These are phyloP conservation scores for Acer yangbiense DNA, from an alignment of 345 rosid species.

Conservation along the genomic window DNA sequence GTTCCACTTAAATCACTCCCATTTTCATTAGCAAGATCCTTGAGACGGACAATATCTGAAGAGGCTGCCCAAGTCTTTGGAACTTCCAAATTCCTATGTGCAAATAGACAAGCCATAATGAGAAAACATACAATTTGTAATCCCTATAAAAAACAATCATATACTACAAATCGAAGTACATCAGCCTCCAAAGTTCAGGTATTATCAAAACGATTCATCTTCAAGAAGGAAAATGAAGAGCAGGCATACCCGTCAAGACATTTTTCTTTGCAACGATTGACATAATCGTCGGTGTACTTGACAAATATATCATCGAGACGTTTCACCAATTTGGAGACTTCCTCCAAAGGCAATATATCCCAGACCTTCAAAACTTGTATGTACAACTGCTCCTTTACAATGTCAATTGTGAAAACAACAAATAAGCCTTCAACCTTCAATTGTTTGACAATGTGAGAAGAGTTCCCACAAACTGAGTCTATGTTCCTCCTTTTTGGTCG, in stretches of 20 bases:
- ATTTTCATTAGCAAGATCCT: neutral
- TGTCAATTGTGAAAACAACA: conserved; percentile 42
- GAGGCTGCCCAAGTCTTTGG: conserved; percentile 17
- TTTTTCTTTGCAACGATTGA: conserved; percentile 45
- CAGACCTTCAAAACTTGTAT: conserved; percentile 51
- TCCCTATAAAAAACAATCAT: neutral
- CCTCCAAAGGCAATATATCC: conserved; percentile 48
- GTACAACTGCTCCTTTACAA: conserved; percentile 31
- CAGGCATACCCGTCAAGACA: conserved; percentile 46
- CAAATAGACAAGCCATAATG: neutral
- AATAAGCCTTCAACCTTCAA: conserved; percentile 41
- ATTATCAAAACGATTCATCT: neutral
- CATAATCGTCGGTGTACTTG: conserved; percentile 37
- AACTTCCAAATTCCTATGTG: conserved; percentile 31
- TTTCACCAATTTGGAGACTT: conserved; percentile 37
- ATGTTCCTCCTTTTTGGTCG: conserved; percentile 42
- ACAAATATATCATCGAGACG: conserved; percentile 42
- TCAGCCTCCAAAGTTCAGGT: neutral
- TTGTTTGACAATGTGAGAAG: conserved; percentile 40
- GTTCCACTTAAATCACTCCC: conserved; percentile 5
- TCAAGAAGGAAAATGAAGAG: neutral
- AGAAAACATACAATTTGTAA: neutral
- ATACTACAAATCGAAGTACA: neutral
- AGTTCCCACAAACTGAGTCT: conserved; percentile 33
- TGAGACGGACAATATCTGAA: conserved; percentile 9